A percentile compares a stretch with the other conserved stretches of the same genome.
Evolutionary conservation across 805 yeast genomes (phyloP).

Genomic region (Monosporozyma aerobia): DNA sequence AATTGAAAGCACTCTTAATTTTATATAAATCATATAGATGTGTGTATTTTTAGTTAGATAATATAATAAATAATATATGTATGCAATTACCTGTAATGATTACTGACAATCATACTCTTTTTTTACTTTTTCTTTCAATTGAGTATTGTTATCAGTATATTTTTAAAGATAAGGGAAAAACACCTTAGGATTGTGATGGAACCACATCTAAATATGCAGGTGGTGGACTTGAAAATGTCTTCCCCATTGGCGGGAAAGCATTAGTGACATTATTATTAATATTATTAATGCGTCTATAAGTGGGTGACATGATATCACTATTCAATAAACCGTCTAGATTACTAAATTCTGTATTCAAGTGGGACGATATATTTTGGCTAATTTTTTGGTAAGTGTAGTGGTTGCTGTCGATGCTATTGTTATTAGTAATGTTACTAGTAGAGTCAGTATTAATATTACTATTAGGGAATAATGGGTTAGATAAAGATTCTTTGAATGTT

Average conservation of each 20-base stretch:
- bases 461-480: conserved; percentile 36
- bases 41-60: no score
- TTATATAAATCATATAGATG: no score
- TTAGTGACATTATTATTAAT: background rate
- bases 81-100: background rate
- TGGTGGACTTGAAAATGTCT: background rate
- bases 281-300: background rate
- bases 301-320: background rate
- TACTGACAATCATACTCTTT: background rate
- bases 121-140: background rate
- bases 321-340: background rate
- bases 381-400: background rate
- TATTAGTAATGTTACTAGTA: conserved; percentile 11
- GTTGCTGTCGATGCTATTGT: conserved; percentile 14
- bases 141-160: background rate
- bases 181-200: background rate
- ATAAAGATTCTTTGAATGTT: conserved; percentile 56
- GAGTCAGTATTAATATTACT: background rate
- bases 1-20: no score
- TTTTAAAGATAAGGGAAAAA: background rate
- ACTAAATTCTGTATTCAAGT: background rate
- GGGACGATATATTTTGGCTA: background rate
- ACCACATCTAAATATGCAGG: background rate
- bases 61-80: no score
- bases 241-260: background rate